phyloP scores from a whole-genome alignment of 2,329 filamentous ascomycete genomes.

The Metarhizium sp. region DNA sequence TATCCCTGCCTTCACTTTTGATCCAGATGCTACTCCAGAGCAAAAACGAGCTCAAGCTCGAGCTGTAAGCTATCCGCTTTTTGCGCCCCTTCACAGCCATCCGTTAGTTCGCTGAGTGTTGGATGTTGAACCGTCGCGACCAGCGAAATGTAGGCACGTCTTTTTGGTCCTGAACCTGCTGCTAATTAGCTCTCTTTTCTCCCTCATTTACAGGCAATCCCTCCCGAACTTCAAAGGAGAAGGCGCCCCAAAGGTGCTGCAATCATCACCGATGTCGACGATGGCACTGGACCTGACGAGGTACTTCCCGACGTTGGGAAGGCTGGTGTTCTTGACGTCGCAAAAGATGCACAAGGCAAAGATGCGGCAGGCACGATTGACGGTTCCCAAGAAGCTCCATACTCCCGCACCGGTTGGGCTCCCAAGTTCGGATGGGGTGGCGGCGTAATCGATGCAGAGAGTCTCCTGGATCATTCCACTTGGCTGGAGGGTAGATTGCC shows the following conservation, averaged over 20 bases:
- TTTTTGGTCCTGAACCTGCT: not conserved
- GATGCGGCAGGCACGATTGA: slow-evolving; percentile 40
- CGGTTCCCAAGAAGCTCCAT: slow-evolving; percentile 40
- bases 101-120: not conserved
- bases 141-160: slow-evolving; percentile 11
- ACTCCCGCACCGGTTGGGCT: slow-evolving; percentile 67
- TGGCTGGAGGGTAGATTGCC: slow-evolving; percentile 76
- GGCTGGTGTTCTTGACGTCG: slow-evolving; percentile 52
- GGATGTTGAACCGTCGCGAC: not conserved
- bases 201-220: slow-evolving; percentile 22
- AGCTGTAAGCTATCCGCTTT: slow-evolving; percentile 47
- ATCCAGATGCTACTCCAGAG: slow-evolving; percentile 74
- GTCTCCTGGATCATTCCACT: slow-evolving; percentile 77
- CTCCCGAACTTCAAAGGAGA: slow-evolving; percentile 25
- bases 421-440: slow-evolving; percentile 68
- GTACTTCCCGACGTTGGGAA: slow-evolving; percentile 70
- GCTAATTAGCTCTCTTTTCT: slow-evolving; percentile 6
- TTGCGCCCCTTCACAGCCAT: not conserved
- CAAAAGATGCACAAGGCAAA: slow-evolving; percentile 39
- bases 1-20: slow-evolving; percentile 71
- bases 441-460: slow-evolving; percentile 50
- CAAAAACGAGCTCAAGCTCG: slow-evolving; percentile 74
- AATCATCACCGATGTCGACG: slow-evolving; percentile 71
- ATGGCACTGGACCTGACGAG: slow-evolving; percentile 59
- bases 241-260: slow-evolving; percentile 49